Evolutionary conservation across 2,329 filamentous ascomycete genomes (phyloP).

Genomic region (Fusarium sp.): DNA sequence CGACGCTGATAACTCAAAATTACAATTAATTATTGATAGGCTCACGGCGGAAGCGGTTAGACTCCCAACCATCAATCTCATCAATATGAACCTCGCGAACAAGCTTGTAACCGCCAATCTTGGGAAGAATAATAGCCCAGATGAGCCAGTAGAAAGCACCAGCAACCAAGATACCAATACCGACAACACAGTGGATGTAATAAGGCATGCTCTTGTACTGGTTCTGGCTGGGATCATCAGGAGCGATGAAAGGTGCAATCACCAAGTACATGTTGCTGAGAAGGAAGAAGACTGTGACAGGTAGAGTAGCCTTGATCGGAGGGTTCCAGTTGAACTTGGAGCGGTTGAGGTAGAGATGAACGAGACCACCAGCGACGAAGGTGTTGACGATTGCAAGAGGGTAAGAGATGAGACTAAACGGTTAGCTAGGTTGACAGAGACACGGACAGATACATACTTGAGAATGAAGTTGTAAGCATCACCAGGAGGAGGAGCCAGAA

Average conservation of each 20-base stretch:
- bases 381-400: constrained; percentile 69
- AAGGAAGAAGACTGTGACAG: constrained; percentile 68
- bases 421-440: background rate
- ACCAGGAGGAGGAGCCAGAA: constrained; percentile 73
- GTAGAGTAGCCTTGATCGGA: constrained; percentile 64
- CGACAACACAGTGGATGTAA: constrained; percentile 68
- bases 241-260: constrained; percentile 68
- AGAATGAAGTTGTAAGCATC: constrained; percentile 74
- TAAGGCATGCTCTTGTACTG: constrained; percentile 66
- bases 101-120: constrained; percentile 65
- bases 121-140: constrained; percentile 65
- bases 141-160: constrained; percentile 67
- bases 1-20: background rate
- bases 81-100: constrained; percentile 65
- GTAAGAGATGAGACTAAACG: constrained; percentile 68
- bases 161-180: constrained; percentile 63
- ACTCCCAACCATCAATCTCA: constrained; percentile 71
- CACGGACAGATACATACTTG: constrained; percentile 54
- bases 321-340: constrained; percentile 62
- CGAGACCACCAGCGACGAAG: constrained; percentile 63
- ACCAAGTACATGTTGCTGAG: constrained; percentile 71
- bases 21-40: constrained; percentile 44
- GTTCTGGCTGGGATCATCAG: constrained; percentile 58
- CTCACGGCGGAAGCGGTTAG: constrained; percentile 62
- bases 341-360: constrained; percentile 64